Conservation (phyloP, 805 yeast species). For the Ogataea neopini region DNA sequence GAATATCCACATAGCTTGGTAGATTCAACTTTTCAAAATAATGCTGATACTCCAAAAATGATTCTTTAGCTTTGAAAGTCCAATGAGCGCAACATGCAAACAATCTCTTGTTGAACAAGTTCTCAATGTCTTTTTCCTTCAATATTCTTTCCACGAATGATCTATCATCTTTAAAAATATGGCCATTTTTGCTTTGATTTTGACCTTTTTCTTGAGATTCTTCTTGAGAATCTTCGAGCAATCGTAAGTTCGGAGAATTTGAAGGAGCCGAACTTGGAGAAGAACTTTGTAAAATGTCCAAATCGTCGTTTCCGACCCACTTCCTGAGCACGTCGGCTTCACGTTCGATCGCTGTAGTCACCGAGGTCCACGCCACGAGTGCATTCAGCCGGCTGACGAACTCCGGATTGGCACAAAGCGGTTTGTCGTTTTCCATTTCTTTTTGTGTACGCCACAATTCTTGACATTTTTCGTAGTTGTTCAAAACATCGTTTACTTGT, state of each 20-base stretch:
- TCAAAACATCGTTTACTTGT: slow-evolving; percentile 58
- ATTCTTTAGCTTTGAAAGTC: slow-evolving; percentile 76
- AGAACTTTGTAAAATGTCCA: slow-evolving; percentile 53
- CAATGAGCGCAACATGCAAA: slow-evolving; percentile 75
- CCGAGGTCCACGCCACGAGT: slow-evolving; percentile 78
- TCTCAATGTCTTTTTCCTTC: slow-evolving; percentile 75
- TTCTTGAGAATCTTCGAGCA: slow-evolving; percentile 1
- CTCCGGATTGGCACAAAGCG: slow-evolving; percentile 61
- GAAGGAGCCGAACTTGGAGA: slow-evolving; percentile 20
- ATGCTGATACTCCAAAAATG: slow-evolving; percentile 61
- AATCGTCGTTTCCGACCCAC: slow-evolving; percentile 85
- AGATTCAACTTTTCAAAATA: slow-evolving; percentile 67
- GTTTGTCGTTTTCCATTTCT: slow-evolving; percentile 79
- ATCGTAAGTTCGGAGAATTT: neutral
- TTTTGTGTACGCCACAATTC: slow-evolving; percentile 76
- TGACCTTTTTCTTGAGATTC: slow-evolving; percentile 2
- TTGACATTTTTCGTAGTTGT: slow-evolving; percentile 64
- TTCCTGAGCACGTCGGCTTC: slow-evolving; percentile 60
- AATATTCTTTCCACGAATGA: slow-evolving; percentile 81
- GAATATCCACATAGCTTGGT: slow-evolving; percentile 67
- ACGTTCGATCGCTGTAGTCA: slow-evolving; percentile 64
- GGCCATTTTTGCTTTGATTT: slow-evolving; percentile 17
- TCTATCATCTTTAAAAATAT: slow-evolving; percentile 58
- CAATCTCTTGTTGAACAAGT: slow-evolving; percentile 68
- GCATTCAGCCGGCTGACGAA: slow-evolving; percentile 73